These are phyloP conservation scores for Mycena epipterygia DNA, from an alignment of 768 basidiomycete species.

Conservation along the genomic window DNA sequence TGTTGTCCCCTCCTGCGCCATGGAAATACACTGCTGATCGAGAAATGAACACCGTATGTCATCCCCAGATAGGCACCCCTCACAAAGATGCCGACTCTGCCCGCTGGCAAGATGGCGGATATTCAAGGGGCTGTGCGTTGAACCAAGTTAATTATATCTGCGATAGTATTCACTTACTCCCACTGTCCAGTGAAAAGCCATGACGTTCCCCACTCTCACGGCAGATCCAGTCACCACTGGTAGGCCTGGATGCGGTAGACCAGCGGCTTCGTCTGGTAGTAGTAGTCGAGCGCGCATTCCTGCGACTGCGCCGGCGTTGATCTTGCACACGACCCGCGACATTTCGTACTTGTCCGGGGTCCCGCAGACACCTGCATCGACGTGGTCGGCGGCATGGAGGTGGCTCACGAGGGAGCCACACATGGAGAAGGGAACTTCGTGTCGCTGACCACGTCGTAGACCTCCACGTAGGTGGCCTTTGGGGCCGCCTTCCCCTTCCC, in stretches of 20 bases:
- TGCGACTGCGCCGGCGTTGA: not conserved
- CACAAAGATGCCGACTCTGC: not conserved
- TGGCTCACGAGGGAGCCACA: not conserved
- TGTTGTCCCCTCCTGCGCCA: not conserved
- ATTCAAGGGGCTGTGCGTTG: not conserved
- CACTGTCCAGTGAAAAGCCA: not conserved
- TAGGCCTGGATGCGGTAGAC: not conserved
- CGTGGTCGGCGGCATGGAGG: not conserved
- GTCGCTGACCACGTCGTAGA: too few species aligned
- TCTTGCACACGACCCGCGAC: not conserved
- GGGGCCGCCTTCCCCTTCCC: too few species aligned
- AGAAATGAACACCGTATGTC: not conserved
- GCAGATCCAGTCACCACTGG: not conserved
- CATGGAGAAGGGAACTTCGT: not conserved
- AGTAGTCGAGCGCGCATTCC: not conserved
- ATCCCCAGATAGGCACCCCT: not conserved
- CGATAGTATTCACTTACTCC: not conserved
- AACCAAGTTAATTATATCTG: not conserved
- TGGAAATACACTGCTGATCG: not conserved
- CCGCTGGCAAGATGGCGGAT: constrained; percentile 2
- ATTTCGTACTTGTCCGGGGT: not conserved
- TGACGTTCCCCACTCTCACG: constrained; percentile 3
- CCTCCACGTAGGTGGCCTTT: too few species aligned
- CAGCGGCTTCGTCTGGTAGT: not conserved
- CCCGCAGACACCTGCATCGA: not conserved